Conservation (phyloP, 768 basidiomycete species). For the Suillus occidentalis region DNA sequence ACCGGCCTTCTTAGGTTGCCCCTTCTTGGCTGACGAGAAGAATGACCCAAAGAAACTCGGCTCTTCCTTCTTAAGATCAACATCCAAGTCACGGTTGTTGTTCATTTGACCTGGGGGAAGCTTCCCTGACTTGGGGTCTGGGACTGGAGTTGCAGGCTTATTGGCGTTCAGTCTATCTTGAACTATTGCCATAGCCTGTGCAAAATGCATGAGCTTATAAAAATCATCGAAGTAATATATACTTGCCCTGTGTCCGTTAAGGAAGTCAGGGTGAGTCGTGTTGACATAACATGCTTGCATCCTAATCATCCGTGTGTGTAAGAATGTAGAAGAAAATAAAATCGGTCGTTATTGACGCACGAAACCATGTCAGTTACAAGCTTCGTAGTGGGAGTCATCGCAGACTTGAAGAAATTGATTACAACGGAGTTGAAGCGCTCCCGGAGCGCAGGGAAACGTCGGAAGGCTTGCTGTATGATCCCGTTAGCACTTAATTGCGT, state of each 20-base stretch:
- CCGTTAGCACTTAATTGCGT: constrained; percentile 6
- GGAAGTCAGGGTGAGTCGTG: constrained; percentile 98
- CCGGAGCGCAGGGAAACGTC: constrained; percentile 92
- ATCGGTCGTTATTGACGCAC: constrained; percentile 45
- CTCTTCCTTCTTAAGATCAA: constrained; percentile 87
- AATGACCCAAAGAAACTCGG: constrained; percentile 94
- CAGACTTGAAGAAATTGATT: constrained; percentile 92
- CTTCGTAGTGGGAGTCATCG: constrained; percentile 94
- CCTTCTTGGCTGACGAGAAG: constrained; percentile 70
- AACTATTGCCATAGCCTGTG: constrained; percentile 85
- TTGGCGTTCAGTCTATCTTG: constrained; percentile 78
- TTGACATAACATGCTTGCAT: constrained; percentile 99
- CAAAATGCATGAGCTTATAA: constrained; percentile 3
- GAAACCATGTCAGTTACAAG: constrained; percentile 90
- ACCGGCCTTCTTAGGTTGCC: constrained; percentile 63
- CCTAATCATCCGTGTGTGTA: constrained; percentile 36
- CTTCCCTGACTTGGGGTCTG: constrained; percentile 73
- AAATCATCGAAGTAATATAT: neutral
- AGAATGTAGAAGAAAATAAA: neutral
- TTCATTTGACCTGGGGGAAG: constrained; percentile 66
- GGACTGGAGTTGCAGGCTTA: constrained; percentile 58
- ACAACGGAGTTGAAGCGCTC: constrained; percentile 97
- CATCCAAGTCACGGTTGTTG: constrained; percentile 93
- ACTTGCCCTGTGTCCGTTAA: constrained; percentile 85
- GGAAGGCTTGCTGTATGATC: constrained; percentile 80